Conservation (phyloP, 805 yeast species). For the Teunomyces stri region DNA sequence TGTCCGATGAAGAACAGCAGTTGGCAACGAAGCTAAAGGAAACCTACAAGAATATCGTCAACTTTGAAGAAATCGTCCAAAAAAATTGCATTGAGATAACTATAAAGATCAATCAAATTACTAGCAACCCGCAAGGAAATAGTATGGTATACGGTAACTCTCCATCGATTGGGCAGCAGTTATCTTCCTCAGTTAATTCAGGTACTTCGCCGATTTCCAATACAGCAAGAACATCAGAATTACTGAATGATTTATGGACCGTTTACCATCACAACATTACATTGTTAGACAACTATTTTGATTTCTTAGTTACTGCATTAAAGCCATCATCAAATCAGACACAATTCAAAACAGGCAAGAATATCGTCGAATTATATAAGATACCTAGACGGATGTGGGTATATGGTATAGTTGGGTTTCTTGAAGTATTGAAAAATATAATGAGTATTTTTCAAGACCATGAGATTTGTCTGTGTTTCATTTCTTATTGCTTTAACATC, state of each 20-base stretch:
- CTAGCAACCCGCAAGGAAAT: constrained; percentile 36
- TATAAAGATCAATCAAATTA: constrained; percentile 44
- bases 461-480: constrained; percentile 73
- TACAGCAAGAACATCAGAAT: constrained; percentile 43
- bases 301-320: constrained; percentile 67
- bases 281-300: constrained; percentile 67
- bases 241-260: constrained; percentile 63
- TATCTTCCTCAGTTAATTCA: constrained; percentile 14
- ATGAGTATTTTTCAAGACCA: constrained; percentile 72
- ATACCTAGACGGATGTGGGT: constrained; percentile 83
- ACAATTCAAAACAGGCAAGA: constrained; percentile 69
- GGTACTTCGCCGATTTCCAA: constrained; percentile 13
- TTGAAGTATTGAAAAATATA: constrained; percentile 74
- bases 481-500: constrained; percentile 66
- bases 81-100: constrained; percentile 63
- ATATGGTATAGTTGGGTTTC: constrained; percentile 77
- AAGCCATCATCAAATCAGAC: constrained; percentile 53
- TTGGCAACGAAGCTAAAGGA: constrained; percentile 71
- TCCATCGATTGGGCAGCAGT: constrained; percentile 13
- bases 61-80: constrained; percentile 66
- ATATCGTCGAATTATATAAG: constrained; percentile 72
- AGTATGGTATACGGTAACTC: constrained; percentile 11
- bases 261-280: constrained; percentile 67
- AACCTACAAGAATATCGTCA: constrained; percentile 67
- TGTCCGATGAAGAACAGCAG: constrained; percentile 61